Percentiles rank a stretch among this genome's conserved stretches.
Conservation (phyloP, 371 early-diverging fungal species). For the Capillidium rhysosporum region DNA sequence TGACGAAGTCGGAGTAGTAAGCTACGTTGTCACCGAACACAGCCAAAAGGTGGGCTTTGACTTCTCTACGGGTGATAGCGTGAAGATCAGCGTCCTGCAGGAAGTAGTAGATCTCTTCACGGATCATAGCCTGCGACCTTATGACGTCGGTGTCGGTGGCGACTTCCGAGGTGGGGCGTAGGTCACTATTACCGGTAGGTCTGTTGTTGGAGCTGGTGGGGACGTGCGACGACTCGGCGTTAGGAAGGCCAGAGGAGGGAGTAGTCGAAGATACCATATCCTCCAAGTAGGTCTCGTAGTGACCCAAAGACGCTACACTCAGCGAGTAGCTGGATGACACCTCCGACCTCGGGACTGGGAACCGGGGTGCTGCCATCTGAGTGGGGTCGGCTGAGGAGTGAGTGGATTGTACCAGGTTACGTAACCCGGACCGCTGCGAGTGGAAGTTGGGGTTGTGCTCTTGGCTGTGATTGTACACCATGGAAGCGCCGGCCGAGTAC, state of each 20-base stretch:
- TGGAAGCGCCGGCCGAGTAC: too few species aligned
- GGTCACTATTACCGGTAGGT: background rate
- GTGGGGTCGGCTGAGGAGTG: background rate
- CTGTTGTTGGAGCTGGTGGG: background rate
- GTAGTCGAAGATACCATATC: background rate
- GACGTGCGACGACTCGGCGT: background rate
- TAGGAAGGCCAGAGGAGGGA: background rate
- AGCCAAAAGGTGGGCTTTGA: conserved; percentile 9
- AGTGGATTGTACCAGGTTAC: background rate
- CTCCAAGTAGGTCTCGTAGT: background rate
- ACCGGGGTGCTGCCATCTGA: background rate
- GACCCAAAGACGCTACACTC: background rate
- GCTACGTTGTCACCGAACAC: conserved; percentile 8
- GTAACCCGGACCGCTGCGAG: background rate
- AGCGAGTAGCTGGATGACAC: background rate
- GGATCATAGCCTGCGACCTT: conserved; percentile 3
- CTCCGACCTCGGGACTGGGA: background rate
- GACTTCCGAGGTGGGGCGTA: too few species aligned
- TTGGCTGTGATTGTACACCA: too few species aligned
- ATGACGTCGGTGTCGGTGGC: background rate
- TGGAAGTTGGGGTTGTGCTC: too few species aligned
- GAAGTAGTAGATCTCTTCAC: conserved; percentile 9
- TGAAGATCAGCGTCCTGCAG: conserved; percentile 10
- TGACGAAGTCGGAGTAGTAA: conserved; percentile 8
- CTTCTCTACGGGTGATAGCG: conserved; percentile 8